phyloP scores from a whole-genome alignment of 768 basidiomycete species.

The Hydnomerulius pinastri region DNA sequence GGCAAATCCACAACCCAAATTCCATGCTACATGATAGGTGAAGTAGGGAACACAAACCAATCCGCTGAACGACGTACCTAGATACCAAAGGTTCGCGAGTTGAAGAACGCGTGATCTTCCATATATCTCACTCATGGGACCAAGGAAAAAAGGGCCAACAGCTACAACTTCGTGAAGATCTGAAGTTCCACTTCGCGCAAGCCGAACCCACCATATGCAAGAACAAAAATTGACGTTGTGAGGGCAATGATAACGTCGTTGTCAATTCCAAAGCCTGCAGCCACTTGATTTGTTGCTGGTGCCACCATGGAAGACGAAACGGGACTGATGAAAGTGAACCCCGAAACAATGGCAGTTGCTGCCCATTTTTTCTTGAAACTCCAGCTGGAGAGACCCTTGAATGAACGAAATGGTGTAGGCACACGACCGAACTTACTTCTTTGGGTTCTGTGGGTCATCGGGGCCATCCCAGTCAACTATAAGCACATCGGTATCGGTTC shows the following conservation, averaged over 20 bases:
- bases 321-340: constrained; percentile 68
- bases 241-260: constrained; percentile 51
- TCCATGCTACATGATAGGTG: constrained; percentile 49
- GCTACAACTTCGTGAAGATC: constrained; percentile 2
- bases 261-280: constrained; percentile 54
- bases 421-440: constrained; percentile 43
- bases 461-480: constrained; percentile 69
- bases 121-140: constrained; percentile 71
- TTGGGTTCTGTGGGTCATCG: constrained; percentile 57
- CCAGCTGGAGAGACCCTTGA: constrained; percentile 47
- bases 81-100: constrained; percentile 62
- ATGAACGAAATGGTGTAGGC: not conserved
- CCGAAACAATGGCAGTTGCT: constrained; percentile 62
- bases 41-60: not conserved
- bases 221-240: constrained; percentile 59
- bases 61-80: constrained; percentile 42
- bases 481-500: constrained; percentile 1
- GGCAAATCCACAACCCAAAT: constrained; percentile 64
- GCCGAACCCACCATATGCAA: constrained; percentile 54
- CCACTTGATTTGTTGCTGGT: constrained; percentile 57
- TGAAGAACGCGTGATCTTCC: constrained; percentile 67
- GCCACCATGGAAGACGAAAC: constrained; percentile 77
- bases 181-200: not conserved
- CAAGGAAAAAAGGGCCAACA: constrained; percentile 43
- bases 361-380: constrained; percentile 59